Evolutionary conservation across 257 asterid species (phyloP).

Genomic region (Linaria vulgaris): DNA sequence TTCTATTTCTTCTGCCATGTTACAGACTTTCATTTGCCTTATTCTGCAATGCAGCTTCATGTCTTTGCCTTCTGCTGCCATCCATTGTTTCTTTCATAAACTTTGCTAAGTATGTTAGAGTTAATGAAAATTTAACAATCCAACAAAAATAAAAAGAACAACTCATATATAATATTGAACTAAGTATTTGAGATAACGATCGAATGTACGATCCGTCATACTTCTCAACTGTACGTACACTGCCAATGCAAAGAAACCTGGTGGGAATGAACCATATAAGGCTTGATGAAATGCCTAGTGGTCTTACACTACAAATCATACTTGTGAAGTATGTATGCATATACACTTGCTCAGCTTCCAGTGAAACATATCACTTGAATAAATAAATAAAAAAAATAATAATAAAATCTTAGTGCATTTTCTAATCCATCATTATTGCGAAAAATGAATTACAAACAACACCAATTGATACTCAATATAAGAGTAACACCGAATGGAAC

Average conservation of each 20-base stretch:
- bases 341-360: conserved; percentile 56
- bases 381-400: neutral
- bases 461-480: neutral
- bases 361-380: neutral
- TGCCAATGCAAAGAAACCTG: conserved; percentile 99
- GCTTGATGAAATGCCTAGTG: conserved; percentile 46
- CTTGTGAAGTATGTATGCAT: conserved; percentile 29
- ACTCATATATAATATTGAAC: conserved; percentile 9
- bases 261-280: conserved; percentile 66
- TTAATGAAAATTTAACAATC: neutral
- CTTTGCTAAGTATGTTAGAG: no score
- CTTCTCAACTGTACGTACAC: conserved; percentile 99
- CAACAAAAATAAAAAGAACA: neutral
- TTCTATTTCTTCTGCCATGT: no score
- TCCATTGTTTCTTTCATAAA: no score
- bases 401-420: neutral
- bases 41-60: no score
- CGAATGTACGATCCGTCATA: conserved; percentile 80
- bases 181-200: neutral
- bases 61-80: no score
- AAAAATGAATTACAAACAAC: neutral
- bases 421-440: neutral
- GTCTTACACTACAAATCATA: conserved; percentile 30
- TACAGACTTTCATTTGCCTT: no score
- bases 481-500: neutral